These are phyloP conservation scores for Solanum chmielewskii DNA, from an alignment of 257 asterid genomes.

Conservation along the genomic window DNA sequence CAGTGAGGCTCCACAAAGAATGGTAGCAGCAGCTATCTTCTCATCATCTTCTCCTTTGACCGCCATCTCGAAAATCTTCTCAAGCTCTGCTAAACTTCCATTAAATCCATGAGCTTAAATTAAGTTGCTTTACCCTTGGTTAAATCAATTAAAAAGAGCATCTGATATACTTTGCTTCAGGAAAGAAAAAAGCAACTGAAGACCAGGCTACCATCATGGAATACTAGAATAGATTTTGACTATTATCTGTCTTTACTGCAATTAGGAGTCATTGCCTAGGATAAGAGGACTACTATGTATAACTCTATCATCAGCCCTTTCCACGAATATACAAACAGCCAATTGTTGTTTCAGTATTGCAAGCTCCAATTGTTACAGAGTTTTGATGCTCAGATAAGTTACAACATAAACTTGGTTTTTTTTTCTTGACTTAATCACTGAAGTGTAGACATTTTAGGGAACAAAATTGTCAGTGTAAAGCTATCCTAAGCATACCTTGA, in stretches of 20 bases:
- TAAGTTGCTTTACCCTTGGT: conserved; percentile 65
- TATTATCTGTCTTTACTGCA: background rate
- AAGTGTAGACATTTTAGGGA: background rate
- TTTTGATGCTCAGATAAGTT: background rate
- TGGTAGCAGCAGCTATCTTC: conserved; percentile 77
- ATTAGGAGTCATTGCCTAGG: background rate
- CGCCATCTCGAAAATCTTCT: conserved; percentile 83
- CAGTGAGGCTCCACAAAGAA: conserved; percentile 88
- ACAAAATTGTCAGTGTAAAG: background rate
- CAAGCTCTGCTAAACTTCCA: conserved; percentile 96
- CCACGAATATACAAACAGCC: background rate
- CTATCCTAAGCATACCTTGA: conserved; percentile 51
- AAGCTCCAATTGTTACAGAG: background rate
- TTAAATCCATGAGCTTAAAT: conserved; percentile 75
- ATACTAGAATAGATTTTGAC: background rate
- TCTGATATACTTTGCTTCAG: conserved; percentile 23
- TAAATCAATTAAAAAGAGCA: conserved; percentile 25
- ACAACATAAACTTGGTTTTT: background rate
- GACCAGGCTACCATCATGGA: conserved; percentile 9
- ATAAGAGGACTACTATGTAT: background rate
- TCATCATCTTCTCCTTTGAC: conserved; percentile 62
- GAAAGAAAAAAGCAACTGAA: conserved; percentile 14
- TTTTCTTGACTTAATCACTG: background rate
- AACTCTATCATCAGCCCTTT: background rate
- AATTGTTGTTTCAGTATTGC: background rate